These are phyloP conservation scores for Cyclotella distinguenda DNA, from an alignment of 108 stramenopile species.

Conservation along the genomic window DNA sequence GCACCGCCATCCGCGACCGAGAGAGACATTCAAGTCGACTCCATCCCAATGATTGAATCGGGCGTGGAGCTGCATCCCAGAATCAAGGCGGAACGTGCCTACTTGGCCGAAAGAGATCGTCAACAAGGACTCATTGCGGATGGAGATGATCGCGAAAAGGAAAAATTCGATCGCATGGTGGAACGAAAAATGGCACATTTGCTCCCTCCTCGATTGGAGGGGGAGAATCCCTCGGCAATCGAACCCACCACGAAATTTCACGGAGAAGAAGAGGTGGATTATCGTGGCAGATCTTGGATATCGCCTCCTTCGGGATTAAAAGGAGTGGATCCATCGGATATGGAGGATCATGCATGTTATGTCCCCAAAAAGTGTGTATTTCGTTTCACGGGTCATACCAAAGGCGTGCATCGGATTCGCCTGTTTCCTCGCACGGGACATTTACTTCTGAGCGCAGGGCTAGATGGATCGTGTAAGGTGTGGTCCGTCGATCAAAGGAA, in stretches of 20 bases:
- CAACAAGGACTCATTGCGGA: constrained; percentile 55
- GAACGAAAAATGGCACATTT: constrained; percentile 95
- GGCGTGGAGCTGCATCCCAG: constrained; percentile 61
- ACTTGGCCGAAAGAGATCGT: constrained; percentile 69
- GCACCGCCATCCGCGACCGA: constrained; percentile 75
- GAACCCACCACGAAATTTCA: constrained; percentile 87
- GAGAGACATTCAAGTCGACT: constrained; percentile 52
- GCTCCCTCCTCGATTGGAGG: constrained; percentile 86
- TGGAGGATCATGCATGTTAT: constrained; percentile 90
- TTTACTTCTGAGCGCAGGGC: constrained; percentile 91
- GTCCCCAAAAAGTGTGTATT: constrained; percentile 95
- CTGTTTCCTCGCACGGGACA: constrained; percentile 96
- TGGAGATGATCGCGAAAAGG: constrained; percentile 48
- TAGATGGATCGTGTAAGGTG: constrained; percentile 94
- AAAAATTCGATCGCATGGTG: constrained; percentile 74
- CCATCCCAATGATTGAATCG: constrained; percentile 52
- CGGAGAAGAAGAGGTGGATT: constrained; percentile 84
- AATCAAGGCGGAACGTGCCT: constrained; percentile 70
- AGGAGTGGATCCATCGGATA: constrained; percentile 35
- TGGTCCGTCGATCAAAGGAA: constrained; percentile 75
- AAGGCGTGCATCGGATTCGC: constrained; percentile 96
- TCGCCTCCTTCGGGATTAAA: constrained; percentile 79
- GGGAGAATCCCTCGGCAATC: constrained; percentile 62
- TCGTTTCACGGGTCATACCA: constrained; percentile 88
- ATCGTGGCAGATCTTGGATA: constrained; percentile 94